Percentiles rank a stretch among this genome's conserved stretches.
phyloP scores from a whole-genome alignment of 163 green algal species.

The Chloromonas sp. region DNA sequence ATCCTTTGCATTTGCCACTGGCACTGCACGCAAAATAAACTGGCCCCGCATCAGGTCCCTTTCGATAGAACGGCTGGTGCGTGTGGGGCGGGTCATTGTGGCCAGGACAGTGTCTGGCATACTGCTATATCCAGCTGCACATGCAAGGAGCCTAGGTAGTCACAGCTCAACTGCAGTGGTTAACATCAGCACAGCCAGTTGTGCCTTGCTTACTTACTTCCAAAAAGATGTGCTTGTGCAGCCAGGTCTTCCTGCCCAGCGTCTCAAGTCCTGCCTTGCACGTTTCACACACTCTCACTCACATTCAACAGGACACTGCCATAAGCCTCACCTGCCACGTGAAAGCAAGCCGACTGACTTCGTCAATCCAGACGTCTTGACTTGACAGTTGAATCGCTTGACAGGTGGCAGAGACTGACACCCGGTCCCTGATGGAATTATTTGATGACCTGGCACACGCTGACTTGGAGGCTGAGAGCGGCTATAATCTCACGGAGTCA shows the following conservation, averaged over 20 bases:
- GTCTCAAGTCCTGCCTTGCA: background rate
- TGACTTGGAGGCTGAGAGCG: slow-evolving; percentile 34
- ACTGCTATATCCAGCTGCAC: too few relatives aligned
- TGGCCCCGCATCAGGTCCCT: slow-evolving; percentile 32
- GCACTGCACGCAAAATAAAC: slow-evolving; percentile 24
- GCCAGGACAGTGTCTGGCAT: too few relatives aligned
- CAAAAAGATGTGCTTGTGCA: too few relatives aligned
- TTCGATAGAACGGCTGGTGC: slow-evolving; percentile 21
- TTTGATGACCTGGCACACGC: slow-evolving; percentile 26
- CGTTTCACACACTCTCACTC: background rate
- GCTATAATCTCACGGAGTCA: slow-evolving; percentile 36
- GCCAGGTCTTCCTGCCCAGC: too few relatives aligned
- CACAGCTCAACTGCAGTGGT: too few relatives aligned
- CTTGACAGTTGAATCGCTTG: background rate
- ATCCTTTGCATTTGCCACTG: slow-evolving; percentile 24
- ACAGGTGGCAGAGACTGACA: background rate
- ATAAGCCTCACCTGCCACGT: background rate
- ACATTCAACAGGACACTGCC: background rate
- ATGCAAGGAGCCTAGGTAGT: too few relatives aligned
- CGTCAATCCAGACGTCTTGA: background rate
- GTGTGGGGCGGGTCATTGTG: background rate
- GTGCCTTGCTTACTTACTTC: too few relatives aligned
- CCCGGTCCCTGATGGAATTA: background rate
- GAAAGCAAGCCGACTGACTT: background rate
- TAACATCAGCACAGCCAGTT: too few relatives aligned